Base-by-base conservation (phyloP, 1,284 basidiomycete species). In the Coniferiporia sulphurascens region DNA sequence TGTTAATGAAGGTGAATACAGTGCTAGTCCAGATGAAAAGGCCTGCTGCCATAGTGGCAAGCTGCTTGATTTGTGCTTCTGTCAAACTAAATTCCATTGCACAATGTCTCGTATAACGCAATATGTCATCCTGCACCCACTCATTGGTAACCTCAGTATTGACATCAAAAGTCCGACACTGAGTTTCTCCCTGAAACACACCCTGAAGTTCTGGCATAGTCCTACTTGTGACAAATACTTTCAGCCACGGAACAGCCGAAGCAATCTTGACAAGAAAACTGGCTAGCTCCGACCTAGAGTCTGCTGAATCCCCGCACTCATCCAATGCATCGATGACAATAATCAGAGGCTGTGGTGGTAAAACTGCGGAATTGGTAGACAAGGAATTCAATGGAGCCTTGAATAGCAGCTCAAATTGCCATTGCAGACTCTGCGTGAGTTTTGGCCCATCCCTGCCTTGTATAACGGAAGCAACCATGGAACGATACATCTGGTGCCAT, bases 301-400 rank as follows among this genome's bases (percentile, higher is more conserved):
- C 27, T 27, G 27, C 13, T 32, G 17, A 13, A 4, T 56, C 46
- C 12, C 41, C n/a, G n/a, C 48, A 52, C 32, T 52, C 36, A 4
- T 58, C 56, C 3, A 58, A n/a, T 12, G 49, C 56, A 45, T 58
- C 56, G 7, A 58, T 22, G 4, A 58, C 56, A 12, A 58, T 32
- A 17, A 58, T 44, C 35, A 58, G n/a, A 2, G 56, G 49, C 19
- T 19, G 41, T 45, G 44, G 44, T 15, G 44, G 44, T 6, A 45
- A 17, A 15, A 10, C 44, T 45, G n/a, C n/a, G n/a, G 44, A 5
- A n/a, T 7, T 5, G 12, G 12, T 5, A 6, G 9, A 7, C 17
- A 45, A 17, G 17, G n/a, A n/a, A n/a, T n/a, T n/a, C n/a, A 45
- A n/a, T 5, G 44, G 44, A 7, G 8, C 8, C 44, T 15, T 45